Percentiles rank a stretch among this genome's conserved stretches.
These are phyloP conservation scores for Vigna nakashimae DNA, from an alignment of 306 rosid genomes.

Conservation along the genomic window DNA sequence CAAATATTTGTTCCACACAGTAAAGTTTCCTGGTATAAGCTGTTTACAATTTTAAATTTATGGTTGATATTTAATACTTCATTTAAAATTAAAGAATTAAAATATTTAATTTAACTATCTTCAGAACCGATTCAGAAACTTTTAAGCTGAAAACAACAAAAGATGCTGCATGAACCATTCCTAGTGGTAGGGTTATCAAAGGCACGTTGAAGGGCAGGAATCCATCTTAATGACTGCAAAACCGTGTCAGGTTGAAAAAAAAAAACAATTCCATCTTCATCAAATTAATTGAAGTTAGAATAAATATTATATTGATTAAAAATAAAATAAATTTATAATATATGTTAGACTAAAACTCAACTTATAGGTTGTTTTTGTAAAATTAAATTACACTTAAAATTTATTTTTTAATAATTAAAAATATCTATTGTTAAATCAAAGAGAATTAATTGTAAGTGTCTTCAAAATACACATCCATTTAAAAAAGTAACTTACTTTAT, in stretches of 20 bases:
- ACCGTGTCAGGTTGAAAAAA: background rate
- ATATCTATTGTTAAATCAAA: background rate
- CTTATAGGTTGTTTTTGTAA: no score
- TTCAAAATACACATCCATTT: background rate
- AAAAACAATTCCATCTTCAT: background rate
- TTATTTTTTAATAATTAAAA: background rate
- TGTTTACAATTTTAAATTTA: no score
- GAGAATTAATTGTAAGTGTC: background rate
- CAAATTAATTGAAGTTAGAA: no score
- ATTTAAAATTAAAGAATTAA: background rate
- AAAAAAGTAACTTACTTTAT: background rate
- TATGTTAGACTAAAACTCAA: no score
- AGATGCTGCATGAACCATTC: conserved; percentile 3
- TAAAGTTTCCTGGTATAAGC: no score
- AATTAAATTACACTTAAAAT: no score
- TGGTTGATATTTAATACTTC: background rate
- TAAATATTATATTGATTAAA: no score
- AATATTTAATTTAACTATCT: background rate
- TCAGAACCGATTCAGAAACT: background rate
- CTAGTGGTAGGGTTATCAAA: conserved; percentile 10
- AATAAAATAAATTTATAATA: no score
- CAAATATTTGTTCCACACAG: no score
- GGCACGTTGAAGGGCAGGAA: conserved; percentile 1
- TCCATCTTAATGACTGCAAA: background rate
- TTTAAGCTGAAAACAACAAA: conserved; percentile 5